Conservation (phyloP, 83 land plant species). For the Diphasiastrum complanatum region DNA sequence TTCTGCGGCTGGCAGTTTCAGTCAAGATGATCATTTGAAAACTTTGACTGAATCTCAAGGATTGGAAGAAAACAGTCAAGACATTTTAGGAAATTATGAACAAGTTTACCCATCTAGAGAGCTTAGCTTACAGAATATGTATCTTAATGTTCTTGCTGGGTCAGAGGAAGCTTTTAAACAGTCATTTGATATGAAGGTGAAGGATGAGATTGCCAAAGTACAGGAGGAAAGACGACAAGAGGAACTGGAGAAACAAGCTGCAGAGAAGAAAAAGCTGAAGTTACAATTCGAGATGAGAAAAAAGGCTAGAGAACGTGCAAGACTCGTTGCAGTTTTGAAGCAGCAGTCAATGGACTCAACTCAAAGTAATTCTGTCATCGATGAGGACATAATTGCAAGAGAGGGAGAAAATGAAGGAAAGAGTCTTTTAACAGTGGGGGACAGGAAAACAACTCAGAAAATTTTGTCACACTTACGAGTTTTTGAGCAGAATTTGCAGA, state of each 20-base stretch:
- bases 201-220: conserved; percentile 6
- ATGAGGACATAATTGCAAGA: too few species aligned
- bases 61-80: not conserved
- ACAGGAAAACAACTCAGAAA: too few species aligned
- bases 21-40: not conserved
- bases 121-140: not conserved
- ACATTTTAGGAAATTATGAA: conserved; percentile 6
- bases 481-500: too few species aligned
- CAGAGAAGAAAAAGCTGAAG: conserved; percentile 1
- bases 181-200: conserved; percentile 10
- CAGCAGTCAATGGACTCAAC: too few species aligned
- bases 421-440: too few species aligned
- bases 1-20: not conserved
- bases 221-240: conserved; percentile 17
- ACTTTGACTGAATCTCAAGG: not conserved
- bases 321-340: not conserved
- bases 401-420: too few species aligned
- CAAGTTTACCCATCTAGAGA: conserved; percentile 1
- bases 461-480: too few species aligned
- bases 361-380: too few species aligned
- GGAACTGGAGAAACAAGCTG: not conserved
- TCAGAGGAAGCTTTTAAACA: conserved; percentile 3
- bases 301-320: conserved; percentile 4
- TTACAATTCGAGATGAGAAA: not conserved
- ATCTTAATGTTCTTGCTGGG: not conserved